Base-by-base conservation (phyloP, 441 rosid species). In the Corymbia calophylla region DNA sequence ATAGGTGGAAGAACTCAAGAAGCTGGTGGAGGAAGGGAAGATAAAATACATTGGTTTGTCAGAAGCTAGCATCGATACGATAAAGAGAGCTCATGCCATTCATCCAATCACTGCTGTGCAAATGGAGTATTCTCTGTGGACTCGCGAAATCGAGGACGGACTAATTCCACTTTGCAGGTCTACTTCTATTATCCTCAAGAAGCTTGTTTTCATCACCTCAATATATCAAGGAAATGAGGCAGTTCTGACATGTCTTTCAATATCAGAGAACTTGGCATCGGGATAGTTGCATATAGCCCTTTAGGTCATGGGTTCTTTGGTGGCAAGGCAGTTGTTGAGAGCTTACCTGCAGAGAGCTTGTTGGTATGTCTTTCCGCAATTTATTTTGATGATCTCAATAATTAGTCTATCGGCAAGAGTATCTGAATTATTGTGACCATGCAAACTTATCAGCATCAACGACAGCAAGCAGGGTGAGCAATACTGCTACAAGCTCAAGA, bases 1-100 rank as follows among this genome's bases (percentile, higher is more conserved):
- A 31, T 84, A 95, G 95, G 90, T 93, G 93, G 93, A 90, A 60
- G 95, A 94, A 90, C 93, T 95, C 25, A 94, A 95, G 91, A 93
- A 93, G 89, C 91, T 93, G 49, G 93, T 93, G 73, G 91, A 92
- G 86, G 95, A 94, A 88, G 94, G 94, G 84, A 94, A 94, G 91
- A 91, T 93, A 49, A 93, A 89, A n/a, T 92, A 92, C 53, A 92
- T 92, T 58, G 96, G 95, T 6, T 86, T 93, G 88, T 94, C 93
- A 31, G 95, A 95, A 91, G 90, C 95, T 29, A 93, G 95, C 89
- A 88, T 88, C 3, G 93, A 93, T 58, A 93, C 95, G 4, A 90
- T 93, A 87, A 94, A 92, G 54, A 93, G 95, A 90, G 96, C 95
- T 23, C 95, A 94, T 89, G 92, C 92, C 14, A 88, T 94, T 90